Conservation (phyloP, 2,329 filamentous ascomycete genomes). For the Aspergillus unguis region DNA sequence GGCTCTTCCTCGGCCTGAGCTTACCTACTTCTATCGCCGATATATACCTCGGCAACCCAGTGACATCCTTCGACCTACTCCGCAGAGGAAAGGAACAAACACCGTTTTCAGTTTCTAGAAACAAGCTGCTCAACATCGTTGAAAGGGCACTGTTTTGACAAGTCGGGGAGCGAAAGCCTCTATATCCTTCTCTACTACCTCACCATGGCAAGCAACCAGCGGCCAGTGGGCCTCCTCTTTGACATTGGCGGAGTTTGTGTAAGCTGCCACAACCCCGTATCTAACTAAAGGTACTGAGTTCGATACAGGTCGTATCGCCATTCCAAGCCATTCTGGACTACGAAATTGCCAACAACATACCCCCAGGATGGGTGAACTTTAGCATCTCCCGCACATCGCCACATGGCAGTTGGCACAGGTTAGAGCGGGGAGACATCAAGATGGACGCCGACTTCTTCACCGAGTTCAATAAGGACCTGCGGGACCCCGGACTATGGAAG, state of each 20-base stretch:
- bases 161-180: background rate
- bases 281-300: conserved; percentile 10
- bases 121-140: background rate
- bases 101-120: background rate
- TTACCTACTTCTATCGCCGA: background rate
- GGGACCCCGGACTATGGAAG: conserved; percentile 64
- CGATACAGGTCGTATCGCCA: conserved; percentile 73
- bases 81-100: conserved; percentile 3
- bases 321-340: conserved; percentile 93
- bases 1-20: background rate
- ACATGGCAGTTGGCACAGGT: conserved; percentile 78
- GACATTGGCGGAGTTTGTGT: conserved; percentile 97
- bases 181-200: background rate
- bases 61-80: conserved; percentile 5
- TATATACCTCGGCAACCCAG: conserved; percentile 12
- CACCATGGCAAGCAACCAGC: conserved; percentile 42
- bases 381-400: conserved; percentile 77
- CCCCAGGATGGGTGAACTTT: conserved; percentile 86
- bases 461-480: conserved; percentile 72
- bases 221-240: conserved; percentile 76
- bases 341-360: conserved; percentile 71
- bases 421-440: conserved; percentile 79
- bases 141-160: background rate
- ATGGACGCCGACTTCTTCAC: conserved; percentile 73
- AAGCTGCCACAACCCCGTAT: conserved; percentile 42